A percentile compares a stretch with the other conserved stretches of the same genome.
Evolutionary conservation across 306 rosid genomes (phyloP).

Genomic region (Gillenia trifoliata): DNA sequence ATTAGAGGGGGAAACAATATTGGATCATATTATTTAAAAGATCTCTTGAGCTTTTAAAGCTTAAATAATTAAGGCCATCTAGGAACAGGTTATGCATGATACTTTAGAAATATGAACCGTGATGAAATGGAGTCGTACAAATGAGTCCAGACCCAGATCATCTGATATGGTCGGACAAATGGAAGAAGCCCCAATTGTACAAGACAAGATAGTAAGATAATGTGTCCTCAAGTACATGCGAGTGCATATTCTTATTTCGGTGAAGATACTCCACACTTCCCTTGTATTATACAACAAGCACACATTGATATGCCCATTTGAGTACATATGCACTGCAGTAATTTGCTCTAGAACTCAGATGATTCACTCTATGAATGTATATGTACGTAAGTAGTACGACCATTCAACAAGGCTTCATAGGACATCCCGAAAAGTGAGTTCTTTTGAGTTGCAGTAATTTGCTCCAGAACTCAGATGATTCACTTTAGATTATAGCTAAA

Average conservation of each 20-base stretch:
- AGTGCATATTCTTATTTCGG: not conserved
- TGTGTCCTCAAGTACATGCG: not conserved
- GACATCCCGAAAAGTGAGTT: not conserved
- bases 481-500: too few species aligned
- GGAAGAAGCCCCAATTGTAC: not conserved
- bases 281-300: not conserved
- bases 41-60: not conserved
- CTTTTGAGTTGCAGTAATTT: not conserved
- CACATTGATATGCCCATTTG: not conserved
- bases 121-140: too few species aligned
- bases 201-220: not conserved
- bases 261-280: not conserved
- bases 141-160: not conserved
- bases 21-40: not conserved
- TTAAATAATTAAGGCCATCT: not conserved
- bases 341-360: too few species aligned
- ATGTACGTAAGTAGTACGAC: not conserved
- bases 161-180: not conserved
- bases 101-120: too few species aligned
- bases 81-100: too few species aligned
- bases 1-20: not conserved
- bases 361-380: not conserved
- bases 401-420: not conserved
- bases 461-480: not conserved
- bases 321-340: not conserved